Evolutionary conservation across 1,284 basidiomycete species (phyloP), one percentile per base, ranked within the genome.

Genomic region (Rhodotorula sp.): DNA sequence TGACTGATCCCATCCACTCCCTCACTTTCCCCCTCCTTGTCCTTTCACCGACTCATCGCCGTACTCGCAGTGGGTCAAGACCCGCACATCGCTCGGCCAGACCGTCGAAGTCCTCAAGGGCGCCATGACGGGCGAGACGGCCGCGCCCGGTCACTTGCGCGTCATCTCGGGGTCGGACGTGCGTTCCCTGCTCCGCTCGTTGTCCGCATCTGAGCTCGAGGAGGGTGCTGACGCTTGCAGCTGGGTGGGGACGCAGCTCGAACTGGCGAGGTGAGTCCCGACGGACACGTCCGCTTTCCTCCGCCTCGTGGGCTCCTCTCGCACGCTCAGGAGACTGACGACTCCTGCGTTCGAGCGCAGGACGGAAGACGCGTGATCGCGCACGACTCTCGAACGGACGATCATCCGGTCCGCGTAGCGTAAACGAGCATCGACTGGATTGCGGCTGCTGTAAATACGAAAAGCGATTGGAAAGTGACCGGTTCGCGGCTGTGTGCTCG

Each of bases 141-240:
- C 86, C 9, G 83, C 84, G 18, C 87, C 88, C 0, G 89, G 89
- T 20, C 83, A 87, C 76, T 79, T 90, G 68, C 81, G 86, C 76
- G 85, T 85, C 18, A 86, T 90, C 77, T 84, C 80, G 2, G 61
- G 47, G 16, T 64, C 70, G 30, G 70, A 72, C 24, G 65, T 69
- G 51, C 26, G 67, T 51, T n/a, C 2, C 24, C 28, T 24, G 4
- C 11, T 22, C 24, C 1, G 4, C 4, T 46, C 15, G 10, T 30
- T 22, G 7, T 9, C 18, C 2, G 5, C 15, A 2, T 16, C n/a
- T 9, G 22, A 1, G 30, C 20, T 15, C 11, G 5, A 15, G 22
- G 26, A 2, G 9, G 1, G 28, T 15, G 6, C 20, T 51, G 5
- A 15, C 59, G 26, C 48, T 9, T 22, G 44, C 2, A 13, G 28